Conservation (phyloP, 108 stramenopile genomes). For the Hondaea fermentalgiana region DNA sequence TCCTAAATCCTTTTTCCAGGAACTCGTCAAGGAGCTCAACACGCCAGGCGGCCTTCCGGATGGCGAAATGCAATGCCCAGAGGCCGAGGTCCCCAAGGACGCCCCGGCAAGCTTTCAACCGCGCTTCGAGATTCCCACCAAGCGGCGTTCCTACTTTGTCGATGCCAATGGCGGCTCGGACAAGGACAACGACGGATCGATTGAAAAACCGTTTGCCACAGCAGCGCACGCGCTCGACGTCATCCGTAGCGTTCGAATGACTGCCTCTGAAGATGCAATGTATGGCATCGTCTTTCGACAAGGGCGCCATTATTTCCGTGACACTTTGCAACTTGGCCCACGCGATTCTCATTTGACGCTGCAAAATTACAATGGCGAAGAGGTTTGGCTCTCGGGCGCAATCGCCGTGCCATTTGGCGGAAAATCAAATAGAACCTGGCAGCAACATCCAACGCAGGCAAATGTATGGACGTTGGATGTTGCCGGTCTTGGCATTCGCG, state of each 20-base stretch:
- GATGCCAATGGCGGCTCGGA: background rate
- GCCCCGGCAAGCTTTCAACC: background rate
- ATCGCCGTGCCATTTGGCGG: background rate
- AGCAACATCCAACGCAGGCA: background rate
- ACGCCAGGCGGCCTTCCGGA: background rate
- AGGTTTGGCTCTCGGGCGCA: background rate
- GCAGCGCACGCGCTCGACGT: background rate
- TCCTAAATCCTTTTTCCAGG: background rate
- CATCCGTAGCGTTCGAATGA: background rate
- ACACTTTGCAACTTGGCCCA: background rate
- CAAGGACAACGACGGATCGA: background rate
- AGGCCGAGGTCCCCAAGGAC: background rate
- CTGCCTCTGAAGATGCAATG: background rate
- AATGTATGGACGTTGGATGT: background rate
- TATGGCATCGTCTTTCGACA: background rate
- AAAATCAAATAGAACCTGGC: background rate
- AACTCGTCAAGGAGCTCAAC: background rate
- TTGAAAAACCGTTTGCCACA: background rate
- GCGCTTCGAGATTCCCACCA: background rate
- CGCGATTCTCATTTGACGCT: background rate
- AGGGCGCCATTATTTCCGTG: background rate
- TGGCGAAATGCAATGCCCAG: background rate
- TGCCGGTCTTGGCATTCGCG: background rate
- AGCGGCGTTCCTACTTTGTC: background rate
- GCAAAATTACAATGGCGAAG: slow-evolving; percentile 3